Evolutionary conservation across 306 rosid species (phyloP).

Genomic region (Lupinus albus): DNA sequence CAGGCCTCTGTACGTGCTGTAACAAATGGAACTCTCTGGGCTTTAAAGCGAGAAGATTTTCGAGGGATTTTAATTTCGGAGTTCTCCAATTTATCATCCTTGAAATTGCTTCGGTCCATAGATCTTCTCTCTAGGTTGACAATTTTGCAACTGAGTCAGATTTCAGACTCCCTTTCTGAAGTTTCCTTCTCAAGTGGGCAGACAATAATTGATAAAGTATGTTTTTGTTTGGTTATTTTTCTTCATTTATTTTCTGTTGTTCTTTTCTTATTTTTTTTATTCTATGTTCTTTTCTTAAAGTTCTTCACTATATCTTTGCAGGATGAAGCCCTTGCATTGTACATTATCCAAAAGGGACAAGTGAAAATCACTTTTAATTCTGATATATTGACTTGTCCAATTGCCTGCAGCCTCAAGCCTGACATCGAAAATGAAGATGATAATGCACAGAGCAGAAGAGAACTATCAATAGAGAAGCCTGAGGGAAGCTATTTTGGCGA

Average conservation of each 20-base stretch:
- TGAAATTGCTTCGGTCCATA: conserved; percentile 91
- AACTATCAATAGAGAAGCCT: conserved; percentile 68
- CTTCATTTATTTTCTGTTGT: conserved; percentile 24
- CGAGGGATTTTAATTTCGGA: conserved; percentile 95
- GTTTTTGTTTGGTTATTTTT: conserved; percentile 33
- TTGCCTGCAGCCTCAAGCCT: conserved; percentile 63
- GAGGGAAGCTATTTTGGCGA: conserved; percentile 98
- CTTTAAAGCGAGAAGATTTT: conserved; percentile 92
- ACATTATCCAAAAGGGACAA: conserved; percentile 87
- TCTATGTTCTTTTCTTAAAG: conserved; percentile 24
- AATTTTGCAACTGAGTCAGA: conserved; percentile 92
- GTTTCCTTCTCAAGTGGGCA: conserved; percentile 82
- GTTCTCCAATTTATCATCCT: conserved; percentile 84
- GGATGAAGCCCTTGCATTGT: conserved; percentile 71
- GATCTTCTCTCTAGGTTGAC: conserved; percentile 92
- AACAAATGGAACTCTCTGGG: conserved; percentile 94
- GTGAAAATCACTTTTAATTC: conserved; percentile 74
- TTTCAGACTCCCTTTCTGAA: conserved; percentile 85
- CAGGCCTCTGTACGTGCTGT: conserved; percentile 98
- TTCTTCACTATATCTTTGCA: conserved; percentile 52
- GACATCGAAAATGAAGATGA: conserved; percentile 58
- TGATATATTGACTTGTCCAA: conserved; percentile 57
- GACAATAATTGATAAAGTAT: conserved; percentile 69
- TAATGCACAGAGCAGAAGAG: conserved; percentile 47
- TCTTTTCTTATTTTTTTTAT: too few relatives aligned